phyloP scores from a whole-genome alignment of 768 basidiomycete genomes.

The Leccinum rimulosum region DNA sequence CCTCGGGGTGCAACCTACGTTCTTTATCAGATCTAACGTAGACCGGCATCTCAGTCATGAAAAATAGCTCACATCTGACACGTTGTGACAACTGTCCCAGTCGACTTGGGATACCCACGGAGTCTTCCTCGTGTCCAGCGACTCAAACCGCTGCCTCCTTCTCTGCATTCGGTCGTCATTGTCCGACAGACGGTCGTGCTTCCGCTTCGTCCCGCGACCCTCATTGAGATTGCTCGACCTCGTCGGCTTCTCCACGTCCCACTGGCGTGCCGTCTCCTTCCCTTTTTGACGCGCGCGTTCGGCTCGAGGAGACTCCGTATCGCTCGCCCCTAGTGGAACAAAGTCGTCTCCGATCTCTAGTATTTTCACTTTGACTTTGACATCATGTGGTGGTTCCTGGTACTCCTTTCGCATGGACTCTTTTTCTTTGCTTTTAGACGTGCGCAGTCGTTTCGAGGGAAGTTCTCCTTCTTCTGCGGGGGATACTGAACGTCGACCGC shows the following conservation, averaged over 20 bases:
- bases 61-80: slow-evolving; percentile 65
- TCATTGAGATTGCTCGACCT: slow-evolving; percentile 22
- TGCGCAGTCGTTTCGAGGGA: slow-evolving; percentile 19
- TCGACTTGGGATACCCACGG: slow-evolving; percentile 73
- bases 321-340: slow-evolving; percentile 26
- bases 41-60: neutral
- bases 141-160: slow-evolving; percentile 51
- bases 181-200: slow-evolving; percentile 43
- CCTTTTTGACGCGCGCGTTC: slow-evolving; percentile 23
- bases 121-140: slow-evolving; percentile 51
- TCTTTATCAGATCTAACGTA: slow-evolving; percentile 6
- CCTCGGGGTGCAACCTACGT: slow-evolving; percentile 79
- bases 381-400: slow-evolving; percentile 39
- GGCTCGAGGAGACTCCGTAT: slow-evolving; percentile 10
- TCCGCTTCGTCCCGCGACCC: slow-evolving; percentile 40
- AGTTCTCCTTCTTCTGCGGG: slow-evolving; percentile 36
- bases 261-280: slow-evolving; percentile 34
- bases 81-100: slow-evolving; percentile 71
- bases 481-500: slow-evolving; percentile 13
- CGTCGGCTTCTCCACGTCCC: slow-evolving; percentile 44
- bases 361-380: slow-evolving; percentile 45
- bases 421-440: slow-evolving; percentile 21
- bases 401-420: slow-evolving; percentile 8
- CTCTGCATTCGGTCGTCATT: slow-evolving; percentile 36
- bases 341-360: slow-evolving; percentile 32